Conservation (phyloP, 1,139 yeast genomes). For the Groenewaldozyma auringiensis region DNA sequence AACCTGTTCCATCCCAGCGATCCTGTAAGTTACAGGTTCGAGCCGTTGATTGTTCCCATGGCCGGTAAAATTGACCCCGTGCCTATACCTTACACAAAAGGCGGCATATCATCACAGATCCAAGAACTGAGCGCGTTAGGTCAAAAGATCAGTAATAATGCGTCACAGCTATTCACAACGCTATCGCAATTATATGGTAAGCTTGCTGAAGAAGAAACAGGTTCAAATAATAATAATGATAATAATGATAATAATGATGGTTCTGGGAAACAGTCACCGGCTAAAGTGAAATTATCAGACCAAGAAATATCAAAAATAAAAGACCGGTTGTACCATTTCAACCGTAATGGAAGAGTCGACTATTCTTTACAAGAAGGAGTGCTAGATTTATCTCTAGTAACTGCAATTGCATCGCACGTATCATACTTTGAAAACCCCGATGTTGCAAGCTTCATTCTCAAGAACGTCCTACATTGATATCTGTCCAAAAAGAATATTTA, state of each 20-base stretch:
- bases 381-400: slow-evolving; percentile 67
- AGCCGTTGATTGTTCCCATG: slow-evolving; percentile 59
- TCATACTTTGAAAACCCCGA: slow-evolving; percentile 84
- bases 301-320: slow-evolving; percentile 20
- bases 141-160: slow-evolving; percentile 38
- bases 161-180: slow-evolving; percentile 40
- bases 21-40: slow-evolving; percentile 80
- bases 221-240: slow-evolving; percentile 1
- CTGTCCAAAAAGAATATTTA: too few species aligned
- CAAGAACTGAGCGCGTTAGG: slow-evolving; percentile 34
- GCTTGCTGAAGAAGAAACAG: slow-evolving; percentile 2
- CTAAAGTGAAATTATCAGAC: slow-evolving; percentile 9
- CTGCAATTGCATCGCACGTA: slow-evolving; percentile 81
- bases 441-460: slow-evolving; percentile 68
- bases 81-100: slow-evolving; percentile 48
- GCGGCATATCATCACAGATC: slow-evolving; percentile 41
- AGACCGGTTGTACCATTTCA: slow-evolving; percentile 29
- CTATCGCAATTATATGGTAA: slow-evolving; percentile 4
- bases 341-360: slow-evolving; percentile 72
- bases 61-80: slow-evolving; percentile 55
- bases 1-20: slow-evolving; percentile 85
- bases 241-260: slow-evolving; percentile 9
- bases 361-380: slow-evolving; percentile 73
- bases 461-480: slow-evolving; percentile 1
- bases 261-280: slow-evolving; percentile 1